Evolutionary conservation across 2,329 filamentous ascomycete species (phyloP).

Genomic region (Davidsoniella virescens): DNA sequence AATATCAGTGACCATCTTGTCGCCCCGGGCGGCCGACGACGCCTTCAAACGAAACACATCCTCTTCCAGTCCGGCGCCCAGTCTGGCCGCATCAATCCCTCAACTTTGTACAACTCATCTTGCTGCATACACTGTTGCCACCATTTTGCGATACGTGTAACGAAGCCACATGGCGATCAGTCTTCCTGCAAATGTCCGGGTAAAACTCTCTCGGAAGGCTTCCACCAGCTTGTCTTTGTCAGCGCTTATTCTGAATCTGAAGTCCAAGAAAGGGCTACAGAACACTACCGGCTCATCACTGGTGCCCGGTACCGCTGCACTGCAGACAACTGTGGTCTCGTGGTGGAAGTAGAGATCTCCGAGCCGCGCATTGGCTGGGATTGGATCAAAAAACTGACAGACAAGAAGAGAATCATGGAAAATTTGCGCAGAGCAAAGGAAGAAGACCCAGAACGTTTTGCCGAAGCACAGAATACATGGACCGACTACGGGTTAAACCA

Average conservation of each 20-base stretch:
- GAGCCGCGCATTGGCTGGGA: slow-evolving; percentile 28
- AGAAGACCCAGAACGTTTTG: slow-evolving; percentile 33
- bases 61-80: slow-evolving; percentile 11
- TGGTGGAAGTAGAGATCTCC: slow-evolving; percentile 28
- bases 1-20: slow-evolving; percentile 5
- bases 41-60: slow-evolving; percentile 11
- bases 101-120: slow-evolving; percentile 5
- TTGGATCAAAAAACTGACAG: slow-evolving; percentile 29
- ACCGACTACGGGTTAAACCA: slow-evolving; percentile 26
- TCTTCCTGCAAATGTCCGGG: slow-evolving; percentile 11
- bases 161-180: slow-evolving; percentile 7
- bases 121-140: slow-evolving; percentile 13
- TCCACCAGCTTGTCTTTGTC: slow-evolving; percentile 11
- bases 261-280: slow-evolving; percentile 2
- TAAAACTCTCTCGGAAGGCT: slow-evolving; percentile 8
- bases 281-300: slow-evolving; percentile 10
- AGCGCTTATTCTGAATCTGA: slow-evolving; percentile 8
- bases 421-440: slow-evolving; percentile 25
- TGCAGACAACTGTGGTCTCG: slow-evolving; percentile 9
- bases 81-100: slow-evolving; percentile 4
- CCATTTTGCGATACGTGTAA: slow-evolving; percentile 9
- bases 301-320: slow-evolving; percentile 13
- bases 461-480: slow-evolving; percentile 26
- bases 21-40: slow-evolving; percentile 7
- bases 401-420: slow-evolving; percentile 27